Percentiles rank a stretch among this genome's conserved stretches.
phyloP scores from a whole-genome alignment of 495 filamentous ascomycete genomes.

The Penicilliopsis zonata region DNA sequence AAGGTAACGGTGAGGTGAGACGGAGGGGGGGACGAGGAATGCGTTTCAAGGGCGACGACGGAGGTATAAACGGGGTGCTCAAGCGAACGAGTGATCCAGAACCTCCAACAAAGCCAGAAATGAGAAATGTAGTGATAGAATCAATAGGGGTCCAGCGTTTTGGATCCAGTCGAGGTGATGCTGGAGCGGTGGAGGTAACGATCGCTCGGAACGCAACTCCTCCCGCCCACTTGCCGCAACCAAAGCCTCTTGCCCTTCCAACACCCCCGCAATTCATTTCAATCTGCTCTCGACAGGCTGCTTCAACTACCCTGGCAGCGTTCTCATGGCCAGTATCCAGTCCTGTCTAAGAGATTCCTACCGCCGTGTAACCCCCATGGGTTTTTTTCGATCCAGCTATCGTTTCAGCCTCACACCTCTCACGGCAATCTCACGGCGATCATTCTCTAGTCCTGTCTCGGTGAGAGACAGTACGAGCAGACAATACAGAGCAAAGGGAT shows the following conservation, averaged over 20 bases:
- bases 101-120: no score
- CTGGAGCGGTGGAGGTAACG: background rate
- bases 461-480: no score
- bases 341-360: background rate
- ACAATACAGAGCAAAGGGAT: no score
- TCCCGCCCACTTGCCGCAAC: no score
- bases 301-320: no score
- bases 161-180: background rate
- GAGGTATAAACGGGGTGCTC: no score
- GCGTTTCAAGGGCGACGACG: no score
- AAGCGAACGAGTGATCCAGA: no score
- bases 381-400: conserved; percentile 8
- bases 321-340: no score
- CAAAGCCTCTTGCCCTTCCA: no score
- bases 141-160: background rate
- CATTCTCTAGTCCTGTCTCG: conserved; percentile 3
- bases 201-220: background rate
- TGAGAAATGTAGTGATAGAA: background rate
- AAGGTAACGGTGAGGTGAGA: no score
- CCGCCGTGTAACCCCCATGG: conserved; percentile 13
- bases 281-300: no score
- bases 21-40: background rate
- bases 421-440: conserved; percentile 9
- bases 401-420: conserved; percentile 10
- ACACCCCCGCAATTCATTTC: conserved; percentile 1